Percentiles rank a stretch among this genome's conserved stretches.
Conservation (phyloP, 202 grass and related monocot species). For the Dendrocalamus latiflorus region DNA sequence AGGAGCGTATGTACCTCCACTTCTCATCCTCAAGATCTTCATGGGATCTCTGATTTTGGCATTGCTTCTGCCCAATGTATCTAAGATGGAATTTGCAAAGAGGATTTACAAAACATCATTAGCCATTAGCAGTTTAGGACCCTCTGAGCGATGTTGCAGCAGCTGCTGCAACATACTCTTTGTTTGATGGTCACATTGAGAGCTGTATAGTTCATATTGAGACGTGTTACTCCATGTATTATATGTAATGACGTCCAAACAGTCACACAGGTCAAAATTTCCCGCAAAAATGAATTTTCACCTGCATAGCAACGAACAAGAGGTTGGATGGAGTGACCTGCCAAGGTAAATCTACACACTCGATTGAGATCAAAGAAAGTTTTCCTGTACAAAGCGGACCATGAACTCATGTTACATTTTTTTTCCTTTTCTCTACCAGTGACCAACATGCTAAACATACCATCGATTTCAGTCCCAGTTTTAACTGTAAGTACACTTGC, state of each 20-base stretch:
- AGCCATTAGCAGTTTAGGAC: constrained; percentile 21
- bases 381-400: not conserved
- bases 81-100: constrained; percentile 23
- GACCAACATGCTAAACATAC: constrained; percentile 35
- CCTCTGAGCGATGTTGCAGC: not conserved
- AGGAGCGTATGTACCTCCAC: constrained; percentile 22
- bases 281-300: not conserved
- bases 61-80: constrained; percentile 21
- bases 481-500: not conserved
- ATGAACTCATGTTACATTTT: constrained; percentile 14
- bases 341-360: not conserved
- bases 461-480: not conserved
- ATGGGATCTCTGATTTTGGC: constrained; percentile 40
- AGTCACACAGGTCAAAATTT: constrained; percentile 13
- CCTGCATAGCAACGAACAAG: not conserved
- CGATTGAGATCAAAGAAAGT: constrained; percentile 1
- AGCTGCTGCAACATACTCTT: constrained; percentile 10
- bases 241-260: constrained; percentile 21
- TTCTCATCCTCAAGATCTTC: constrained; percentile 31
- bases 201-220: constrained; percentile 31
- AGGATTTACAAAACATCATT: constrained; percentile 4
- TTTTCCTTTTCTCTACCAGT: not conserved
- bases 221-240: not conserved
- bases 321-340: not conserved
- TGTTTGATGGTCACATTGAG: not conserved